Conservation (phyloP, 306 rosid species). For the Vigna unguiculata region DNA sequence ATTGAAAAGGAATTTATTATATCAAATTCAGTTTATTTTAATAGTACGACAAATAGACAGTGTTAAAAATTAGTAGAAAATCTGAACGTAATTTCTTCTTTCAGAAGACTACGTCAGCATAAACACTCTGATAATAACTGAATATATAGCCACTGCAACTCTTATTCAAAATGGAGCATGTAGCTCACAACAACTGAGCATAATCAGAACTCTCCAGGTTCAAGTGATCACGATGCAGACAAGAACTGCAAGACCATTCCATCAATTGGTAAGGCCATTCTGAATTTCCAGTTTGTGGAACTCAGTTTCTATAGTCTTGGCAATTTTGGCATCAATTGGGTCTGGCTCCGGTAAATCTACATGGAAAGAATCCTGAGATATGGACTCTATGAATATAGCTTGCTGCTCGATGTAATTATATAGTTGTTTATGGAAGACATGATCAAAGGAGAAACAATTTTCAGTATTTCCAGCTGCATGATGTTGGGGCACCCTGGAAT, state of each 20-base stretch:
- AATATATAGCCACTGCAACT: neutral
- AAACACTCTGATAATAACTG: neutral
- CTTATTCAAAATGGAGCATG: neutral
- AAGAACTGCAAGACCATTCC: neutral
- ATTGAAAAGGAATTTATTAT: too few relatives aligned
- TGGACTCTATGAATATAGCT: slow-evolving; percentile 50
- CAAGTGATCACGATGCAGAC: neutral
- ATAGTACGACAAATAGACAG: too few relatives aligned
- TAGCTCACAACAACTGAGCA: neutral
- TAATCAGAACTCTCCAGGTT: neutral
- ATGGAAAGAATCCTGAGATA: slow-evolving; percentile 59
- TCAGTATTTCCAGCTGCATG: slow-evolving; percentile 48
- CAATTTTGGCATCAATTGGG: slow-evolving; percentile 51
- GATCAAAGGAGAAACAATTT: slow-evolving; percentile 66
- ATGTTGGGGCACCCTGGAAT: slow-evolving; percentile 57
- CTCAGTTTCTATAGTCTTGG: slow-evolving; percentile 59
- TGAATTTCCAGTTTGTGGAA: slow-evolving; percentile 26
- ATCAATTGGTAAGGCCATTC: slow-evolving; percentile 11
- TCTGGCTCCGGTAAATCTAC: slow-evolving; percentile 68
- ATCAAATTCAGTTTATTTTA: too few relatives aligned
- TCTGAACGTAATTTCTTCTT: neutral
- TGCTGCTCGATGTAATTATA: slow-evolving; percentile 55
- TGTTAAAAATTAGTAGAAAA: too few relatives aligned
- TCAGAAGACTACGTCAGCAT: neutral
- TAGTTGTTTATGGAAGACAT: slow-evolving; percentile 68